These are phyloP conservation scores for Calonectria honghensis DNA, from an alignment of 2,329 filamentous ascomycete genomes.

Conservation along the genomic window DNA sequence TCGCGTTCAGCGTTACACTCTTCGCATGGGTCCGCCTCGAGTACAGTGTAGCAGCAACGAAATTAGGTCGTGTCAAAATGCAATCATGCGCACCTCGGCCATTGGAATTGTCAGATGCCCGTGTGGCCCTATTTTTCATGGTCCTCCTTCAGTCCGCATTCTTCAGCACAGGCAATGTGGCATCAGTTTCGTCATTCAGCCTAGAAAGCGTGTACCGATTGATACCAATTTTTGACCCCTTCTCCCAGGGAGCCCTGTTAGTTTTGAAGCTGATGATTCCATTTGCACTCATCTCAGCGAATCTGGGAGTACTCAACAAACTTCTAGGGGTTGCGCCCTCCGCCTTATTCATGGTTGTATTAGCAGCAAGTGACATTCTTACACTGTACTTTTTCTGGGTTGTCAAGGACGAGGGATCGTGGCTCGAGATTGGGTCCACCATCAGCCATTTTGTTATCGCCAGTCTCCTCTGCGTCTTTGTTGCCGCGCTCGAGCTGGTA, in stretches of 20 bases:
- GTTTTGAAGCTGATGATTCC: slow-evolving; percentile 94
- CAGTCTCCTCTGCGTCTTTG: slow-evolving; percentile 91
- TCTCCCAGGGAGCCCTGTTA: slow-evolving; percentile 90
- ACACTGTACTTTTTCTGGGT: slow-evolving; percentile 99
- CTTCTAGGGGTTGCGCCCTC: slow-evolving; percentile 89
- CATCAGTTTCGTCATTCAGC: slow-evolving; percentile 94
- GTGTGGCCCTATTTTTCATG: slow-evolving; percentile 95
- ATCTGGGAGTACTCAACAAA: slow-evolving; percentile 93
- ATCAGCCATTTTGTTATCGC: slow-evolving; percentile 98
- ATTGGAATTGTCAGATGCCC: slow-evolving; percentile 87
- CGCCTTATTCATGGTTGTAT: slow-evolving; percentile 94
- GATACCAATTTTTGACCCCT: slow-evolving; percentile 94
- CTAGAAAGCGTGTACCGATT: slow-evolving; percentile 92
- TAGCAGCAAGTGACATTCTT: slow-evolving; percentile 92
- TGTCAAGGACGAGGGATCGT: slow-evolving; percentile 95
- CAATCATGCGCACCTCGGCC: slow-evolving; percentile 70
- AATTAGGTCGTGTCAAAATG: slow-evolving; percentile 51
- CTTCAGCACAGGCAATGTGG: slow-evolving; percentile 97
- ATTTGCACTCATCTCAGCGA: slow-evolving; percentile 93
- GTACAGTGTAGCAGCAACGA: slow-evolving; percentile 75
- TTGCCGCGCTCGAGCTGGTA: slow-evolving; percentile 88
- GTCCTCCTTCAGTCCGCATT: slow-evolving; percentile 96
- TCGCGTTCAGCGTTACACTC: slow-evolving; percentile 88
- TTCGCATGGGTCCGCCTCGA: slow-evolving; percentile 95
- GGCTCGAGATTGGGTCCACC: slow-evolving; percentile 97